phyloP scores from a whole-genome alignment of 1,284 basidiomycete species.

The Inonotus obliquus region DNA sequence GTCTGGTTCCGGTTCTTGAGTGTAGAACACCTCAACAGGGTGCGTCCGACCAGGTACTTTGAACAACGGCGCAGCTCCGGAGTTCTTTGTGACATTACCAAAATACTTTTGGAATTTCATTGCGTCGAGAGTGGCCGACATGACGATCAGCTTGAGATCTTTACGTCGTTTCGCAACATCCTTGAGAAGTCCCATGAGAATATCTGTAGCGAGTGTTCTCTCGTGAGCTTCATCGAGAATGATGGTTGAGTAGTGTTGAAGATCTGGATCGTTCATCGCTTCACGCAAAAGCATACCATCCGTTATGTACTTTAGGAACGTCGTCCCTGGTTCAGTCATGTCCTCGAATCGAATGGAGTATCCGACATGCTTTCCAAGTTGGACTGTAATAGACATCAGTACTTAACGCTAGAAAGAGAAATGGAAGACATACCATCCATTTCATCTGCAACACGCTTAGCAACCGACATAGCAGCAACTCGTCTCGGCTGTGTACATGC shows the following conservation, averaged over 20 bases:
- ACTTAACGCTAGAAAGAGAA: conserved; percentile 44
- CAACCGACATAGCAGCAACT: conserved; percentile 97
- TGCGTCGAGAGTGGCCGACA: conserved; percentile 97
- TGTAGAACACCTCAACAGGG: conserved; percentile 96
- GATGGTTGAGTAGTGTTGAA: conserved; percentile 91
- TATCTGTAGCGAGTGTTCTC: conserved; percentile 95
- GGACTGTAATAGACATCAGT: conserved; percentile 45
- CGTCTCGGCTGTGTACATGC: conserved; percentile 97
- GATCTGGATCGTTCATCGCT: conserved; percentile 93
- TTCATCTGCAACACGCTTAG: conserved; percentile 97
- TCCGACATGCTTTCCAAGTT: conserved; percentile 91
- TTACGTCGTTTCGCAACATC: conserved; percentile 72
- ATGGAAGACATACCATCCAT: conserved; percentile 77
- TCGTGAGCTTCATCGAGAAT: conserved; percentile 99
- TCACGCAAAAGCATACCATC: conserved; percentile 98
- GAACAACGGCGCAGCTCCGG: conserved; percentile 72
- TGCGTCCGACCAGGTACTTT: conserved; percentile 96
- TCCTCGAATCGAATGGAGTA: conserved; percentile 99
- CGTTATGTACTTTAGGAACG: conserved; percentile 98
- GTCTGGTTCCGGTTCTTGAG: conserved; percentile 92
- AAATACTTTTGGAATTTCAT: conserved; percentile 98
- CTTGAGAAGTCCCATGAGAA: conserved; percentile 91
- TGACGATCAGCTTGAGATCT: conserved; percentile 97
- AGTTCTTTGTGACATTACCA: conserved; percentile 14
- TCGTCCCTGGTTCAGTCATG: conserved; percentile 87